Percentiles rank a stretch among this genome's conserved stretches.
These are phyloP conservation scores for Thelonectria rubi DNA, from an alignment of 2,329 filamentous ascomycete genomes.

Conservation along the genomic window DNA sequence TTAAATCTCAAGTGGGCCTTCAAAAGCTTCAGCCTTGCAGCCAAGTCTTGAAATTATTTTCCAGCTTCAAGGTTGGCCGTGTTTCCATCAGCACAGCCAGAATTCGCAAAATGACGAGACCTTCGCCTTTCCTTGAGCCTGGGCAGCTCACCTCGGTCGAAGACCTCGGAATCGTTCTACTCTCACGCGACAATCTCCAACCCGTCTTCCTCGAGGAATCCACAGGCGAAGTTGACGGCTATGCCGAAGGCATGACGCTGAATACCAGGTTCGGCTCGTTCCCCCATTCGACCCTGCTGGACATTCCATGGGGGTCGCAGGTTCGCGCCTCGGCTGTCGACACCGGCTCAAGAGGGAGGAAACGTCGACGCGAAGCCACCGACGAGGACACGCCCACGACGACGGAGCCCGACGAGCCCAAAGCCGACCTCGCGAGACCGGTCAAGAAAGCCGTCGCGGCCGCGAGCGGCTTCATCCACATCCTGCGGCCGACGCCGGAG, in stretches of 20 bases:
- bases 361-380: slow-evolving; percentile 62
- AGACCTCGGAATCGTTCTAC: slow-evolving; percentile 82
- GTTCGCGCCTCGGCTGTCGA: slow-evolving; percentile 89
- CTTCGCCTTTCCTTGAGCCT: slow-evolving; percentile 83
- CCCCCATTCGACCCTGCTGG: slow-evolving; percentile 79
- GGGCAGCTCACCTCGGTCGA: slow-evolving; percentile 68
- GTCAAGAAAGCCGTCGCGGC: slow-evolving; percentile 63
- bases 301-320: slow-evolving; percentile 89
- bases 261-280: slow-evolving; percentile 96
- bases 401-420: slow-evolving; percentile 47
- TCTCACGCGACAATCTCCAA: slow-evolving; percentile 86
- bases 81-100: not conserved
- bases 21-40: slow-evolving; percentile 23
- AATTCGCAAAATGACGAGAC: slow-evolving; percentile 46
- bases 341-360: slow-evolving; percentile 86
- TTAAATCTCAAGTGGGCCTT: slow-evolving; percentile 21
- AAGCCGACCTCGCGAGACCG: slow-evolving; percentile 44
- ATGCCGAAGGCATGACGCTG: slow-evolving; percentile 79
- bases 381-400: slow-evolving; percentile 55
- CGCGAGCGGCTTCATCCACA: slow-evolving; percentile 77
- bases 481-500: slow-evolving; percentile 82
- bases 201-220: slow-evolving; percentile 75
- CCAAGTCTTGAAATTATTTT: slow-evolving; percentile 27
- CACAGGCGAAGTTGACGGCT: slow-evolving; percentile 72
- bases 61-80: slow-evolving; percentile 13